These are phyloP conservation scores for Fusarium chuoi DNA, from an alignment of 2,329 filamentous ascomycete genomes.

Conservation along the genomic window DNA sequence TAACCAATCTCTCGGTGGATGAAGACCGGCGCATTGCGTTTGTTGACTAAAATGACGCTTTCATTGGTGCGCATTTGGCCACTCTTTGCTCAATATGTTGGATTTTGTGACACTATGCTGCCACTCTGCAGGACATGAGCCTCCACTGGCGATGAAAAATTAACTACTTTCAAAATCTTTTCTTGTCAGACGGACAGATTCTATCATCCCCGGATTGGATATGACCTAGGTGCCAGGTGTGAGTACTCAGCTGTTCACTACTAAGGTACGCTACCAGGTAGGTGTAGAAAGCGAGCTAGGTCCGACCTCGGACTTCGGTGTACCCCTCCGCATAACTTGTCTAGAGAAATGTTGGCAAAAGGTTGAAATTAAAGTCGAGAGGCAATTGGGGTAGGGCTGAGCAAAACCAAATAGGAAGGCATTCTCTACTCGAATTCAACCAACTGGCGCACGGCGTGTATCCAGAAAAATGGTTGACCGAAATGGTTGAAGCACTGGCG, in stretches of 20 bases:
- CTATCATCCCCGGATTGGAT: not conserved
- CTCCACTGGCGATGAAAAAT: slow-evolving; percentile 3
- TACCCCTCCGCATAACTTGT: slow-evolving; percentile 30
- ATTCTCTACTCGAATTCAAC: slow-evolving; percentile 14
- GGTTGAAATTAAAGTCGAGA: slow-evolving; percentile 19
- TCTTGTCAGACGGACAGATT: slow-evolving; percentile 3
- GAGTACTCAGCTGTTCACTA: slow-evolving; percentile 14
- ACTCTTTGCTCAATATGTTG: slow-evolving; percentile 21
- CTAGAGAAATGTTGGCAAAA: slow-evolving; percentile 16
- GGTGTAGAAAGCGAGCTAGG: slow-evolving; percentile 24
- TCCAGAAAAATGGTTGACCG: slow-evolving; percentile 1
- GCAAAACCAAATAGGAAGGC: slow-evolving; percentile 31
- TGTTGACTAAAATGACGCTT: slow-evolving; percentile 36
- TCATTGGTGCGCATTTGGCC: slow-evolving; percentile 45
- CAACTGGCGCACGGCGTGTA: slow-evolving; percentile 1
- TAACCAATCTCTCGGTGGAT: slow-evolving; percentile 29
- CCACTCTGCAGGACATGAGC: slow-evolving; percentile 10
- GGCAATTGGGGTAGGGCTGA: slow-evolving; percentile 39
- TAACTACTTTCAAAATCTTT: slow-evolving; percentile 8
- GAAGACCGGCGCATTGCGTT: slow-evolving; percentile 32
- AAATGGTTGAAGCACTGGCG: slow-evolving; percentile 5
- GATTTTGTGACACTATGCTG: slow-evolving; percentile 17
- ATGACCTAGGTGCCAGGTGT: slow-evolving; percentile 10
- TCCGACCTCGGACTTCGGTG: slow-evolving; percentile 44
- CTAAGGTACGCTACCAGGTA: not conserved